Percentiles rank a stretch among this genome's conserved stretches.
These are phyloP conservation scores for Hemileia vastatrix DNA, from an alignment of 1,284 basidiomycete genomes.

Conservation along the genomic window DNA sequence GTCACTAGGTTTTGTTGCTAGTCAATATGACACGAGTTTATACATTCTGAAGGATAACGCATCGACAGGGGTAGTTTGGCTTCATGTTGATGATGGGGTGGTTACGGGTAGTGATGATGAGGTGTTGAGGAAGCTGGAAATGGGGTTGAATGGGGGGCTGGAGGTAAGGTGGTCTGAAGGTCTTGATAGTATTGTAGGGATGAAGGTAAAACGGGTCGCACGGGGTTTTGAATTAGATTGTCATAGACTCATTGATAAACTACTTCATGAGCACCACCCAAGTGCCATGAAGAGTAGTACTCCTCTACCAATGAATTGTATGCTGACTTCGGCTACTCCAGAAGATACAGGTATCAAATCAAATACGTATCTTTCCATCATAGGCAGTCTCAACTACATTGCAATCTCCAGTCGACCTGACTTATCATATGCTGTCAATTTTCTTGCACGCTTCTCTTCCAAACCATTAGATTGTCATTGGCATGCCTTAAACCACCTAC, in stretches of 20 bases:
- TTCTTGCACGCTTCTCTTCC: neutral
- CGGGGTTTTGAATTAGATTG: neutral
- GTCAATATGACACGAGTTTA: neutral
- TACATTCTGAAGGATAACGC: conserved; percentile 2
- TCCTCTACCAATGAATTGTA: neutral
- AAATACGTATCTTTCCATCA: neutral
- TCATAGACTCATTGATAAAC: neutral
- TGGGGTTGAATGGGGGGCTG: neutral
- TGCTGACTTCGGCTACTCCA: no score
- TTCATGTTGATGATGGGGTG: neutral
- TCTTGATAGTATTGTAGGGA: neutral
- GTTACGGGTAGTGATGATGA: neutral
- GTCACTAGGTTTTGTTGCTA: neutral
- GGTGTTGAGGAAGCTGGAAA: neutral
- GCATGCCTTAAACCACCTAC: neutral
- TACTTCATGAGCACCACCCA: neutral
- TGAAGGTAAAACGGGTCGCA: no score
- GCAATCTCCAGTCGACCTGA: neutral
- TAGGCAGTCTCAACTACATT: neutral
- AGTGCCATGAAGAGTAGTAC: neutral
- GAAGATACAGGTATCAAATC: neutral
- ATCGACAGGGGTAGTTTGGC: no score
- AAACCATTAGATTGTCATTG: neutral
- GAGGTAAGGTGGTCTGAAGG: neutral
- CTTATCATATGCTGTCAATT: conserved; percentile 2